Evolutionary conservation across 75 land plant genomes (phyloP).

Genomic region (Isoetes taiwanensis): DNA sequence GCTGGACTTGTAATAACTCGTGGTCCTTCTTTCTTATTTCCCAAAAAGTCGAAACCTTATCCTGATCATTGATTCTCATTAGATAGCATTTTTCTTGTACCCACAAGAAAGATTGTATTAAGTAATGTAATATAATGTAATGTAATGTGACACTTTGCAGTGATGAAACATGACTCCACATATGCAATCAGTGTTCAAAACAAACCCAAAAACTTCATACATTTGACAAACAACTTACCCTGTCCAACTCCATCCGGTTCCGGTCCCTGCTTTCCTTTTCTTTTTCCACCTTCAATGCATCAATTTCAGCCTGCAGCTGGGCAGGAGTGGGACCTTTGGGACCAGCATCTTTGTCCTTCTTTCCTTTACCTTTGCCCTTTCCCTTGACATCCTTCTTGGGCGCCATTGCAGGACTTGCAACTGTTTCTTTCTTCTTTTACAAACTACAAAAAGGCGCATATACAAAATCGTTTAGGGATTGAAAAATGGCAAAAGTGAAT

Average conservation of each 20-base stretch:
- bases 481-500: too few species aligned
- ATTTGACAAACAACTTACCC: slow-evolving; percentile 8
- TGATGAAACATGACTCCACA: background rate
- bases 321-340: slow-evolving; percentile 12
- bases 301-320: slow-evolving; percentile 17
- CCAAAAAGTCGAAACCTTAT: slow-evolving; percentile 26
- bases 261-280: slow-evolving; percentile 18
- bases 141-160: background rate
- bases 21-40: slow-evolving; percentile 31
- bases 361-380: background rate
- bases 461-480: too few species aligned
- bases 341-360: slow-evolving; percentile 3
- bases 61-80: slow-evolving; percentile 7
- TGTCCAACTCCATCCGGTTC: slow-evolving; percentile 22
- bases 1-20: slow-evolving; percentile 11
- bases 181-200: background rate
- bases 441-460: too few species aligned
- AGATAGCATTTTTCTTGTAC: too few species aligned
- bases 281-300: slow-evolving; percentile 6
- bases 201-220: background rate
- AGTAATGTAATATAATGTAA: background rate
- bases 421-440: too few species aligned
- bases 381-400: slow-evolving; percentile 5
- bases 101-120: background rate
- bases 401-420: too few species aligned